Conservation (phyloP, 495 filamentous ascomycete species). For the Penicillium ucsense region DNA sequence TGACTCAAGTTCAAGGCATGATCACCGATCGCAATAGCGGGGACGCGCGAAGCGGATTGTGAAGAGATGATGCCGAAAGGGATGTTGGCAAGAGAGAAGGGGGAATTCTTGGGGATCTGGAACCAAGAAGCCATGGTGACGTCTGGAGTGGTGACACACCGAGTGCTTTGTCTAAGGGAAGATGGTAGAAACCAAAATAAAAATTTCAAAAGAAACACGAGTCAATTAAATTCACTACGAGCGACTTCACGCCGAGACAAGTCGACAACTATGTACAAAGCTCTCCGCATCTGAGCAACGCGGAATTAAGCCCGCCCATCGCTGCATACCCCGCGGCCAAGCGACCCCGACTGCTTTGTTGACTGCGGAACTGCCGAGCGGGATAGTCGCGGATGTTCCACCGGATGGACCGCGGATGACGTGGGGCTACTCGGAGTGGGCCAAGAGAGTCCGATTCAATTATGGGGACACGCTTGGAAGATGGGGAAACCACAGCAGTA, state of each 20-base stretch:
- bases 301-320: slow-evolving; percentile 18
- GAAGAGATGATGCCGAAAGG: slow-evolving; percentile 82
- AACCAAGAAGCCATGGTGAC: slow-evolving; percentile 55
- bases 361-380: slow-evolving; percentile 10
- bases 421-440: background rate
- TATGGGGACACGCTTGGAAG: too few species aligned
- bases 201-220: background rate
- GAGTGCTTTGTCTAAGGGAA: background rate
- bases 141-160: background rate
- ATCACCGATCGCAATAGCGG: slow-evolving; percentile 71
- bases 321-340: slow-evolving; percentile 13
- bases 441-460: too few species aligned
- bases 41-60: slow-evolving; percentile 43
- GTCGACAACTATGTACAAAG: too few species aligned
- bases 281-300: slow-evolving; percentile 1
- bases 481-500: too few species aligned
- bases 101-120: slow-evolving; percentile 49
- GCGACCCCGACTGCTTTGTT: background rate
- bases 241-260: slow-evolving; percentile 1
- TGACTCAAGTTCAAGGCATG: slow-evolving; percentile 66
- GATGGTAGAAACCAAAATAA: slow-evolving; percentile 1
- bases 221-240: slow-evolving; percentile 4
- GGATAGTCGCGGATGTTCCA: slow-evolving; percentile 13
- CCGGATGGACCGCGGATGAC: slow-evolving; percentile 1
- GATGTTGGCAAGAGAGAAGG: slow-evolving; percentile 83